Conservation (phyloP, 441 rosid genomes). For the Raphanus hybrid region DNA sequence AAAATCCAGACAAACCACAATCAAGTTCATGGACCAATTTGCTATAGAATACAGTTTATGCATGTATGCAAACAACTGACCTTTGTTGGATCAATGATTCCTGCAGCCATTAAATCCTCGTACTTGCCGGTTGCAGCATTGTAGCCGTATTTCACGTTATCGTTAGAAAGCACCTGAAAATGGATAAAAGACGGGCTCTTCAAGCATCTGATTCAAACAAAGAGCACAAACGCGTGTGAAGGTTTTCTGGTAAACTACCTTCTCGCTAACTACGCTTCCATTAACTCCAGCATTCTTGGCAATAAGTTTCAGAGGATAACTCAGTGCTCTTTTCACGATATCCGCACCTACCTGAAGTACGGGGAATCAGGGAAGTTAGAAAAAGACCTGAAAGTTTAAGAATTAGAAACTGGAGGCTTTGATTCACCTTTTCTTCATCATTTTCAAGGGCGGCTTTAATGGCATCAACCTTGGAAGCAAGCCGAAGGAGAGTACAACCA, state of each 20-base stretch:
- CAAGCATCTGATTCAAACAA: constrained; percentile 6
- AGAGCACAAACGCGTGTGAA: background rate
- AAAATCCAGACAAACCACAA: background rate
- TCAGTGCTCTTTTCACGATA: constrained; percentile 81
- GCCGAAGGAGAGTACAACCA: constrained; percentile 85
- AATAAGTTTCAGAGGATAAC: constrained; percentile 85
- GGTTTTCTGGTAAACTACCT: constrained; percentile 49
- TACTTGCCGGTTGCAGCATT: constrained; percentile 94
- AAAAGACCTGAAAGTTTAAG: background rate
- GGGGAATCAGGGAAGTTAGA: background rate
- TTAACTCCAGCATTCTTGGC: constrained; percentile 97
- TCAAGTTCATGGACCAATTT: background rate
- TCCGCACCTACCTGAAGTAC: constrained; percentile 85
- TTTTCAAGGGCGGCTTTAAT: constrained; percentile 71
- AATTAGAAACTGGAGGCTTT: background rate
- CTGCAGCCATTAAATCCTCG: constrained; percentile 93
- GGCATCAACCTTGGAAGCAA: constrained; percentile 82
- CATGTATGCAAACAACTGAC: constrained; percentile 38
- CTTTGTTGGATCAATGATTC: constrained; percentile 96
- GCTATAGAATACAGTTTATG: background rate
- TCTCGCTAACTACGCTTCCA: constrained; percentile 91
- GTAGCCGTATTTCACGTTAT: constrained; percentile 66
- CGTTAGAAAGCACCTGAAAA: constrained; percentile 72
- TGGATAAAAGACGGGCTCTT: constrained; percentile 9
- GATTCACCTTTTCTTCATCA: constrained; percentile 82